Evolutionary conservation across 1,139 yeast species (phyloP), one percentile per base, ranked within the genome.

Genomic region (Geotrichum aggregatum): DNA sequence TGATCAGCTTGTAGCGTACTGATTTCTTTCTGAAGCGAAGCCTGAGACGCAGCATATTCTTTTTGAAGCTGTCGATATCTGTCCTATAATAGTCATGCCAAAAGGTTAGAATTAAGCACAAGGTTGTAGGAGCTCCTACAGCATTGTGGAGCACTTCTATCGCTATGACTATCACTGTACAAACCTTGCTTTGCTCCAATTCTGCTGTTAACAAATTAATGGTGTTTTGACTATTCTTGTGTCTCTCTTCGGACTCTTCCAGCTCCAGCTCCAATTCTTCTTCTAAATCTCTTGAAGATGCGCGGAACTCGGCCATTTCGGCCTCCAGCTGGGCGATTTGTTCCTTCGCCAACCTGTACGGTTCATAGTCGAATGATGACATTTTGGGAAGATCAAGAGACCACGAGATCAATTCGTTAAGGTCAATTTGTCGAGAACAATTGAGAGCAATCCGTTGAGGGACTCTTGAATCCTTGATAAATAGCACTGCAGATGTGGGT

Each of bases 241-340:
- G 64, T 35, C 59, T 59, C 36, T 55, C 54, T 44, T 69, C 72
- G 14, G 66, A 57, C 44, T 65, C 70, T 33, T 65, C 72, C 34
- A 69, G 61, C 52, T 69, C 72, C 46, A 60, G 59, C 56, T 68
- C 71, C 39, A 68, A 56, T 49, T 69, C 72, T 21, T 57, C 58
- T 52, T 69, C 72, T 44, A 69, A 60, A 52, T 68, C 72, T 19
- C 63, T 56, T 3, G 72, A 69, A 3, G 71, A 63, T 26, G 62
- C 63, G 40, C 66, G 67, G 52, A 69, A 66, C 54, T 69, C 72
- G n/a, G 66, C 64, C 38, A 69, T 61, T 47, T 67, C 73, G 11
- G 64, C 63, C 58, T 69, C 70, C 31, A 69, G 61, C 59, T 67
- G 68, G 7, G 65, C 66, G 34, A 67, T 65, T 54, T 66, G 68